Evolutionary conservation across 2,329 filamentous ascomycete genomes (phyloP).

Genomic region (Emergomyces orientalis): DNA sequence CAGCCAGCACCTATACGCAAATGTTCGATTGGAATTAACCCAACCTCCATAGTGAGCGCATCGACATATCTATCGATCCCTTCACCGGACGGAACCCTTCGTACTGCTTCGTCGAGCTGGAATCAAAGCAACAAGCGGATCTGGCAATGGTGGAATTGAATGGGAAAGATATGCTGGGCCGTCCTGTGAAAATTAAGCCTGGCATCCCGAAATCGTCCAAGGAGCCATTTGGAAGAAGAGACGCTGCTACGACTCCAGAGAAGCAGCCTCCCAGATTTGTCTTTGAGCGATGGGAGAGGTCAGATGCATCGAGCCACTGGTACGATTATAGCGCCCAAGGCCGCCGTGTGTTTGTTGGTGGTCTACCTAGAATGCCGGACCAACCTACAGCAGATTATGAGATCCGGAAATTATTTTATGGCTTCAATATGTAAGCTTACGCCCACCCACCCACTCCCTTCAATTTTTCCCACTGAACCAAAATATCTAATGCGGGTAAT

Average conservation of each 20-base stretch:
- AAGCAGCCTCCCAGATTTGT: conserved; percentile 15
- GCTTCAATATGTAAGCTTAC: conserved; percentile 33
- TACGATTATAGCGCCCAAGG: conserved; percentile 30
- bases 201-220: conserved; percentile 47
- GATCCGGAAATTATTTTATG: conserved; percentile 38
- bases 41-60: conserved; percentile 38
- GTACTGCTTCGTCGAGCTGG: conserved; percentile 66
- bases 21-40: background rate
- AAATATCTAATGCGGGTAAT: background rate
- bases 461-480: background rate
- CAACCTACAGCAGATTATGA: conserved; percentile 35
- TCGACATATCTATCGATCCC: conserved; percentile 61
- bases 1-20: background rate
- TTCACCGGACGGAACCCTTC: conserved; percentile 61
- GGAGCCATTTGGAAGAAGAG: conserved; percentile 18
- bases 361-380: conserved; percentile 37
- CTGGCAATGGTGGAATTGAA: conserved; percentile 49
- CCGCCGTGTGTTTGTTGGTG: conserved; percentile 40
- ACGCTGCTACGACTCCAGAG: conserved; percentile 5
- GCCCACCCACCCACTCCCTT: background rate
- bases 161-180: conserved; percentile 46
- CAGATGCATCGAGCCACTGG: conserved; percentile 30
- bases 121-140: conserved; percentile 47
- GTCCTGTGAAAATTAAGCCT: conserved; percentile 55
- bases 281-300: conserved; percentile 38